These are phyloP conservation scores for Luzula sylvatica DNA, from an alignment of 176 grass and related monocot species.

Conservation along the genomic window DNA sequence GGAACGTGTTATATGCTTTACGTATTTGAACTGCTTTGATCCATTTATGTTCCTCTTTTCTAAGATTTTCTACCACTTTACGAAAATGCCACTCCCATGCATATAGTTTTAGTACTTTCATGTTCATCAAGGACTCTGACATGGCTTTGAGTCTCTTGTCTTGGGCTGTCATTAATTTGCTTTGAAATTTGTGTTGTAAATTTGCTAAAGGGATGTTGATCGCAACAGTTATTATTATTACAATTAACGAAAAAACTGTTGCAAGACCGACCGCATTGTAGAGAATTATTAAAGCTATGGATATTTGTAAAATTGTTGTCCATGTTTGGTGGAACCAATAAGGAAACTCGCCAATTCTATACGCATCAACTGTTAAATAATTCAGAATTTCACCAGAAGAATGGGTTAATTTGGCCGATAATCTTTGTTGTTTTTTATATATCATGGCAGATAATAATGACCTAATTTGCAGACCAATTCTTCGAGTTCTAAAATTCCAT, in stretches of 20 bases:
- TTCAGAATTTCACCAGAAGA: constrained; percentile 94
- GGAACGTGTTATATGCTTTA: constrained; percentile 68
- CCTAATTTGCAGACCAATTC: constrained; percentile 63
- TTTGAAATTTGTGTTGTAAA: constrained; percentile 83
- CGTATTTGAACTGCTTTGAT: constrained; percentile 68
- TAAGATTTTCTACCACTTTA: constrained; percentile 60
- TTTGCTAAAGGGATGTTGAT: constrained; percentile 78
- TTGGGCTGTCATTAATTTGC: constrained; percentile 72
- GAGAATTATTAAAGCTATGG: constrained; percentile 61
- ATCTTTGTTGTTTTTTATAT: constrained; percentile 71
- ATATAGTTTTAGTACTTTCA: constrained; percentile 87
- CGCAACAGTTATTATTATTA: constrained; percentile 60
- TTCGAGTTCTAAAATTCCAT: constrained; percentile 77
- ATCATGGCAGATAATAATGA: constrained; percentile 65
- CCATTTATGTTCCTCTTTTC: constrained; percentile 70
- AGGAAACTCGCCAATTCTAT: constrained; percentile 83
- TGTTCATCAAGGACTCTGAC: constrained; percentile 65
- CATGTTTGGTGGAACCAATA: constrained; percentile 93
- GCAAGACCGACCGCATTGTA: constrained; percentile 64
- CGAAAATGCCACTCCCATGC: constrained; percentile 90
- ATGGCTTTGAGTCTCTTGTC: constrained; percentile 79
- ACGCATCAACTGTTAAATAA: constrained; percentile 81
- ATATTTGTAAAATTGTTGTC: constrained; percentile 73
- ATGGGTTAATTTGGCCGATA: constrained; percentile 62
- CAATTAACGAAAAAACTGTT: constrained; percentile 43